phyloP scores from a whole-genome alignment of 2,329 filamentous ascomycete species.

The Incumbomyces delicatus region DNA sequence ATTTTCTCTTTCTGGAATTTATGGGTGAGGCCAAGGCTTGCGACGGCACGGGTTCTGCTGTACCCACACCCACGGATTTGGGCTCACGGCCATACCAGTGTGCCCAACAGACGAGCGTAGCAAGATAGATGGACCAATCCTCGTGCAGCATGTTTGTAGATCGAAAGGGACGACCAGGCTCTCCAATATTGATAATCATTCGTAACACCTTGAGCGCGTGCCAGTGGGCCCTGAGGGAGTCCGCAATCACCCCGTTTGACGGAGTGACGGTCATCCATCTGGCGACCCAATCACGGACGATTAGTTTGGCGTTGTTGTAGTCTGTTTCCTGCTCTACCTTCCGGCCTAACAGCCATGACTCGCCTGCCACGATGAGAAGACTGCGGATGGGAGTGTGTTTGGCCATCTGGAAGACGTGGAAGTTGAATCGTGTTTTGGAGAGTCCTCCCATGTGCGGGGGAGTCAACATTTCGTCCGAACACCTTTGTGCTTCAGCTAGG shows the following conservation, averaged over 20 bases:
- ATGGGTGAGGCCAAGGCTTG: not conserved
- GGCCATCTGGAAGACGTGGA: slow-evolving; percentile 24
- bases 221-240: slow-evolving; percentile 25
- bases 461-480: slow-evolving; percentile 2
- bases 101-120: slow-evolving; percentile 27
- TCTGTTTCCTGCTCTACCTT: slow-evolving; percentile 26
- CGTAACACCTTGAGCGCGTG: slow-evolving; percentile 23
- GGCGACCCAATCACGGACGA: slow-evolving; percentile 24
- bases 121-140: slow-evolving; percentile 27
- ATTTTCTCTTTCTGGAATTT: too few relatives aligned
- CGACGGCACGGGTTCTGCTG: not conserved
- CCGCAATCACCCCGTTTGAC: slow-evolving; percentile 13
- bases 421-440: slow-evolving; percentile 19
- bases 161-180: slow-evolving; percentile 10
- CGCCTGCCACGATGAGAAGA: slow-evolving; percentile 27
- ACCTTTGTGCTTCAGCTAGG: not conserved
- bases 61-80: not conserved
- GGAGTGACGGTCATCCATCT: not conserved
- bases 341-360: slow-evolving; percentile 29
- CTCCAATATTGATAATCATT: slow-evolving; percentile 9
- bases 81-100: slow-evolving; percentile 19
- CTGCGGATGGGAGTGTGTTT: slow-evolving; percentile 24
- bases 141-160: slow-evolving; percentile 24
- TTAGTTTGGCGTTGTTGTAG: slow-evolving; percentile 24
- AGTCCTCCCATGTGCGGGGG: not conserved